These are phyloP conservation scores for Pythium phragmitis DNA, from an alignment of 352 stramenopile species.

Conservation along the genomic window DNA sequence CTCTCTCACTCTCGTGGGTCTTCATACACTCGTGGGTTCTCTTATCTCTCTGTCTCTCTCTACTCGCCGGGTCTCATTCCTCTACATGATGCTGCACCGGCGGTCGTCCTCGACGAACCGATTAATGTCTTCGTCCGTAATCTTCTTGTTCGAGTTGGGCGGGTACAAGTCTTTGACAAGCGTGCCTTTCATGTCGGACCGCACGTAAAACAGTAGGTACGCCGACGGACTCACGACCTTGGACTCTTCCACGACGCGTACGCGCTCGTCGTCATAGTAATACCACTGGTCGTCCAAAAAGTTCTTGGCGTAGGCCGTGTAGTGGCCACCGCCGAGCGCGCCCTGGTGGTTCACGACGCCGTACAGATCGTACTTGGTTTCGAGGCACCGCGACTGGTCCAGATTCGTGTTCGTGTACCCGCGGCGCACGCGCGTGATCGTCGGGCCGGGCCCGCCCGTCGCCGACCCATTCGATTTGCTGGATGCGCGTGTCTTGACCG, in stretches of 20 bases:
- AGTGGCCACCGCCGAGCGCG: conserved; percentile 82
- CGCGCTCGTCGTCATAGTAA: conserved; percentile 88
- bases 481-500: conserved; percentile 16
- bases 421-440: conserved; percentile 67
- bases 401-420: conserved; percentile 90
- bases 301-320: conserved; percentile 89
- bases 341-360: conserved; percentile 89
- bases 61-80: background rate
- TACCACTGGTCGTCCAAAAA: conserved; percentile 90
- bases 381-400: conserved; percentile 81
- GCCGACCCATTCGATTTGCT: conserved; percentile 9
- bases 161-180: conserved; percentile 86
- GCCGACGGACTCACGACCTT: conserved; percentile 84
- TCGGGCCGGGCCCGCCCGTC: conserved; percentile 10
- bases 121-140: conserved; percentile 89
- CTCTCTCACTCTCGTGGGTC: background rate
- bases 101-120: conserved; percentile 86
- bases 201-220: conserved; percentile 93
- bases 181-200: conserved; percentile 84
- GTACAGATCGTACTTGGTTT: conserved; percentile 89
- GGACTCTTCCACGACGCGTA: conserved; percentile 82
- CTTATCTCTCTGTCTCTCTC: background rate
- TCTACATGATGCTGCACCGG: conserved; percentile 84
- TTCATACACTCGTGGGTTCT: conserved; percentile 3
- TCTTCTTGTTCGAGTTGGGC: conserved; percentile 80